Base-by-base conservation (phyloP, 208 protist genomes). In the Blastocrithidia nonstop region DNA sequence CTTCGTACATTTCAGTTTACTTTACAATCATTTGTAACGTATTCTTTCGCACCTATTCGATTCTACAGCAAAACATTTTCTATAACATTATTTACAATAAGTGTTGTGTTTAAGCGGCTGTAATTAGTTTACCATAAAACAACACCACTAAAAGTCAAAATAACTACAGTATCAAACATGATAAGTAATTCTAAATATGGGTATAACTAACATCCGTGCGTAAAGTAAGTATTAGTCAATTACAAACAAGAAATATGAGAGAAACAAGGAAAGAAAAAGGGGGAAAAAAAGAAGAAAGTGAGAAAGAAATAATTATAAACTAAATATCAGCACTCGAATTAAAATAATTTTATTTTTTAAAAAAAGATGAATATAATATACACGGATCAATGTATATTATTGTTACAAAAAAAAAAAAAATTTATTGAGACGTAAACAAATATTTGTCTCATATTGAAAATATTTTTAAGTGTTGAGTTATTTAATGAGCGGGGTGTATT, bases 91-190 rank as follows among this genome's bases (percentile, higher is more conserved):
- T 97, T 95, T 13, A 98, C 68, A 37, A 93, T 80, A 7, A 63
- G 63, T 6, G 89, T 85, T 5, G 75, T 66, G 6, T 83, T 48
- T 16, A 56, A 48, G 22, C 56, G 51, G 35, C 77, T 68, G 6
- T 52, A 58, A 36, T 54, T 84, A 7, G 67, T 55, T 41, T 80
- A 71, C 84, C 85, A 97, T 6, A 98, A 58, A 27, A 97, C 93
- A 17, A 93, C 52, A 13, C 95, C 95, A 36, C 93, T 93, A 48
- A 93, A 85, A 44, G 79, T 91, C 28, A 97, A 63, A 23, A 98
- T 79, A 9, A 78, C 78, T 23, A 97, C 55, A 6, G 90, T 79
- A 54, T 98, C 95, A 33, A 98, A 76, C 95, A 97, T 98, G n/a
- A 2, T 32, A 19, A 29, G 16, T n/a, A 4, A 17, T 5, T 35